A percentile compares a stretch with the other conserved stretches of the same genome.
These are phyloP conservation scores for Cucumis hystrix DNA, from an alignment of 306 rosid genomes.

Conservation along the genomic window DNA sequence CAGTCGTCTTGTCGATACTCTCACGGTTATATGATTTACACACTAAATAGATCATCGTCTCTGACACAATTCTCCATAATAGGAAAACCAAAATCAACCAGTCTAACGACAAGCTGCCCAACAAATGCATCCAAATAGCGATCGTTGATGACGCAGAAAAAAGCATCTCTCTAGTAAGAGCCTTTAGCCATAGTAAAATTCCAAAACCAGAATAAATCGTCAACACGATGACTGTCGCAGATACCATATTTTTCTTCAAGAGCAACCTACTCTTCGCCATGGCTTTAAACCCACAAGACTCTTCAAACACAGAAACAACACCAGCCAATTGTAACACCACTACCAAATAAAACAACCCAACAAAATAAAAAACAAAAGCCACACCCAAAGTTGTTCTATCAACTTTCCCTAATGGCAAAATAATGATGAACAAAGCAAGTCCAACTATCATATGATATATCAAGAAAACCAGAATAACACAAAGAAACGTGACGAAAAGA, in stretches of 20 bases:
- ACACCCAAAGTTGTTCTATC: not conserved
- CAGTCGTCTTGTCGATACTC: constrained; percentile 45
- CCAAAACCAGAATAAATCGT: not conserved
- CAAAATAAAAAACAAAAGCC: constrained; percentile 4
- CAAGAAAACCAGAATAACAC: constrained; percentile 1
- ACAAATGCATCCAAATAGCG: constrained; percentile 8
- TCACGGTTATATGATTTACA: constrained; percentile 77
- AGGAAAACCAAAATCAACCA: constrained; percentile 24
- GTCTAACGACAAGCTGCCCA: constrained; percentile 12
- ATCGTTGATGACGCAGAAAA: constrained; percentile 11
- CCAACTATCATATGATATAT: constrained; percentile 20
- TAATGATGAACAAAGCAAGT: constrained; percentile 36
- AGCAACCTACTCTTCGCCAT: constrained; percentile 47
- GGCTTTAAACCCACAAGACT: constrained; percentile 39
- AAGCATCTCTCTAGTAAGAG: not conserved
- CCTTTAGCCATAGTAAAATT: not conserved
- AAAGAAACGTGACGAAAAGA: constrained; percentile 17
- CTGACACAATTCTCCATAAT: constrained; percentile 35
- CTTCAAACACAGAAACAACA: constrained; percentile 59
- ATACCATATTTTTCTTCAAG: constrained; percentile 40
- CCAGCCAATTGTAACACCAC: constrained; percentile 49
- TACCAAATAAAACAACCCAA: constrained; percentile 34
- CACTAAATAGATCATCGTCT: constrained; percentile 58
- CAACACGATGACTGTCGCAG: constrained; percentile 16
- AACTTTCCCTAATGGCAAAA: constrained; percentile 14